Conservation (phyloP, 805 yeast genomes). For the Schwanniomyces pseudopolymorphus region DNA sequence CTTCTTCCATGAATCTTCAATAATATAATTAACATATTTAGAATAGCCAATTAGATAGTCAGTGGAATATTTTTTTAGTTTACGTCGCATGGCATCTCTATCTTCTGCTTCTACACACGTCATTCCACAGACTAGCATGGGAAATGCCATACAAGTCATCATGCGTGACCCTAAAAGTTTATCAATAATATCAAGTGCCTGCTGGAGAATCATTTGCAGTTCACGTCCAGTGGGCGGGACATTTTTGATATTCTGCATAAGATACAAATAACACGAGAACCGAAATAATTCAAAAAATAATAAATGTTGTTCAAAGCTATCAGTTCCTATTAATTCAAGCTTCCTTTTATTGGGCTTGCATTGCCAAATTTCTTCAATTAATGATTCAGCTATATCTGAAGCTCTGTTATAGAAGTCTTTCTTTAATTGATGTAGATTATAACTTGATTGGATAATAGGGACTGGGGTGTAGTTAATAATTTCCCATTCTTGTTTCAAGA, state of each 20-base stretch:
- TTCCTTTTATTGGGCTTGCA: neutral
- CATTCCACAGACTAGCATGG: conserved; percentile 1
- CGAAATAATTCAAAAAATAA: neutral
- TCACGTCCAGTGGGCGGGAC: neutral
- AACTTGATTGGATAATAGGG: neutral
- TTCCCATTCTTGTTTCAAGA: conserved; percentile 3
- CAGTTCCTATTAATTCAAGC: neutral
- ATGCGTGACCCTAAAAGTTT: neutral
- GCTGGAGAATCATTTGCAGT: neutral
- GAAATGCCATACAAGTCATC: neutral
- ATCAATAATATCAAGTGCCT: neutral
- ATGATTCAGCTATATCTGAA: neutral
- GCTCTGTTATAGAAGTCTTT: neutral
- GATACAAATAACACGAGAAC: neutral
- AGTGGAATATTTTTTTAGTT: neutral
- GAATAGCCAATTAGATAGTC: neutral
- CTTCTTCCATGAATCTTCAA: neutral
- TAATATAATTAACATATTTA: neutral
- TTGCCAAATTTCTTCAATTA: neutral
- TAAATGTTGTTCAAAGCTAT: neutral
- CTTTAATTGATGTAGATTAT: neutral
- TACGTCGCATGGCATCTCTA: neutral
- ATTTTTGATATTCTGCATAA: neutral
- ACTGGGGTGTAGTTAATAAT: neutral
- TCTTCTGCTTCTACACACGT: neutral